Conservation (phyloP, 2,329 filamentous ascomycete species). For the Penicillium verrucosum region DNA sequence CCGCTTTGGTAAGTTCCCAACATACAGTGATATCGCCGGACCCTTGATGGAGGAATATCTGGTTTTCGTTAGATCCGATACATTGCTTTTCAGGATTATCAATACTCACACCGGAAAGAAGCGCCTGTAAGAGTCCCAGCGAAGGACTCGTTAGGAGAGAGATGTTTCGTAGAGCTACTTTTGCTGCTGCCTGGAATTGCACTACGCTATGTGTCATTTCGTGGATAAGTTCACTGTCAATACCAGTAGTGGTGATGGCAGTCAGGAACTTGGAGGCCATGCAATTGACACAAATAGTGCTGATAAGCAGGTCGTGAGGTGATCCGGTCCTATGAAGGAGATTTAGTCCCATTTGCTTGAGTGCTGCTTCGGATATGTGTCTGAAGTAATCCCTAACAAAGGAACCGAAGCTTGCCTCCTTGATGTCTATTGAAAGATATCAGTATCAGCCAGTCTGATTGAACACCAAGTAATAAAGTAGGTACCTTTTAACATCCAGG, state of each 20-base stretch:
- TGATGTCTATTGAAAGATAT: background rate
- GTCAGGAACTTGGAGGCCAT: background rate
- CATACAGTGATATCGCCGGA: background rate
- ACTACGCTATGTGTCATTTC: background rate
- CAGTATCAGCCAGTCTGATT: background rate
- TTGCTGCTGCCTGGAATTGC: background rate
- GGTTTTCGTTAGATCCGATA: background rate
- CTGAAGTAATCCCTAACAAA: background rate
- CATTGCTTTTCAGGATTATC: background rate
- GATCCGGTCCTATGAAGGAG: background rate
- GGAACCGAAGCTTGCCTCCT: background rate
- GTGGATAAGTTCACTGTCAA: background rate
- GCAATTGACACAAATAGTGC: background rate
- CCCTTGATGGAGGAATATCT: background rate
- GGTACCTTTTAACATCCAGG: background rate
- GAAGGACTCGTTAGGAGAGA: background rate
- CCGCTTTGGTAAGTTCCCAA: background rate
- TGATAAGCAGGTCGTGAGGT: background rate
- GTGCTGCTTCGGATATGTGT: background rate
- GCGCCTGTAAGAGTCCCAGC: background rate
- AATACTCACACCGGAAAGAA: background rate
- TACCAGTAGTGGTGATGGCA: background rate
- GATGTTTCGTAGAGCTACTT: background rate
- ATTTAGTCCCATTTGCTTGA: background rate
- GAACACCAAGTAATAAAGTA: background rate